Base-by-base conservation (phyloP, 202 grass and related monocot species). In the Digitaria exilis region DNA sequence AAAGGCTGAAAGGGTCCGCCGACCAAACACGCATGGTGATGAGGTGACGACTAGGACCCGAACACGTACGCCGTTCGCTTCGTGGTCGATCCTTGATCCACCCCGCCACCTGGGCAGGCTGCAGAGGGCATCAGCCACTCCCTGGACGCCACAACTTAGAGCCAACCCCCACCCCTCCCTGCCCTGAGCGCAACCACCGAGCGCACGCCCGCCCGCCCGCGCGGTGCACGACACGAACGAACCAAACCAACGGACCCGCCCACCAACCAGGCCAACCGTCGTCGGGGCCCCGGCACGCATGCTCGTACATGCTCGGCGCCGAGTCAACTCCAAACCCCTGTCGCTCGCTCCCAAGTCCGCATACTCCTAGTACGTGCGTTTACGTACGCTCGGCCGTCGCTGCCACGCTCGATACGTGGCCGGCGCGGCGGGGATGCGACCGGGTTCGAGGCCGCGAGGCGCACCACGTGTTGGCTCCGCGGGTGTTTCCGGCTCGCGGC, bases 381-480 rank as follows among this genome's bases (percentile, higher is more conserved):
- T n/a, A n/a, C n/a, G n/a, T 4, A 55, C 21, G 19, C n/a, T 49
- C 15, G 43, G 19, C 35, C 74, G 86, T 84, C 86, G 87, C 71
- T 31, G 60, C 86, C 75, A 22, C 26, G 75, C 13, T 12, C 48
- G 21, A 31, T 54, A 59, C 77, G n/a, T n/a, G n/a, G n/a, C n/a
- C n/a, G n/a, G 13, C 63, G 56, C 71, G 68, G 49, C 41, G 59
- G 52, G 41, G 16, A n/a, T 17, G 11, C 59, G 46, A 4, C 21
- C 61, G 3, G 19, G 2, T 24, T 11, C 45, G 68, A 56, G 68
- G 76, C 45, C 7, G 24, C 2, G 21, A 42, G 57, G 46, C 46
- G 77, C 60, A 6, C 59, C 84, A 73, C 80, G 86, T 72, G 85
- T 35, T 46, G n/a, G n/a, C n/a, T n/a, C n/a, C n/a, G n/a, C n/a